Base-by-base conservation (phyloP, 345 rosid genomes). In the Eucalyptus tenuipes region DNA sequence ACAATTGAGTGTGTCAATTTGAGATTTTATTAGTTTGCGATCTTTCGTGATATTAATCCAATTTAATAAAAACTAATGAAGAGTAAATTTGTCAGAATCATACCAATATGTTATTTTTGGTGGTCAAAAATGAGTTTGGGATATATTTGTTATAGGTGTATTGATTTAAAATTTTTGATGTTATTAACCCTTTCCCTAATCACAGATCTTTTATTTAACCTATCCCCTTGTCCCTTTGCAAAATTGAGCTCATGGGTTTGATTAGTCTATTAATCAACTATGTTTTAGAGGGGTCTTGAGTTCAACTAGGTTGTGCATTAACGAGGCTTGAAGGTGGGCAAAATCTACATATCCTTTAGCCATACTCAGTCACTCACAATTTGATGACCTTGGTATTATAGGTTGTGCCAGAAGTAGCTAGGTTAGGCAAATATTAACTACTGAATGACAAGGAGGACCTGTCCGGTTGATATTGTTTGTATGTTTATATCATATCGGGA, bases 71-170 rank as follows among this genome's bases (percentile, higher is more conserved):
- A 55, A 10, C 1, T 55, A 55, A 55, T 55, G 0, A 25, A 10
- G 3, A 55, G 13, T 55, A 55, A 55, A 24, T 55, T 55, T 55
- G 27, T 55, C 0, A 0, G 1, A 24, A 55, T 6, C 1, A 6
- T 55, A 55, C 7, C 13, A 25, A 10, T 55, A 22, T 24, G 29
- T 22, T 13, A 55, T 55, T 55, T 55, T 55, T 55, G 29, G 6
- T 55, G 1, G 3, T 55, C 1, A 24, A 24, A 48, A 24, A 24
- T 55, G 27, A 55, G 1, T 24, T 22, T 55, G 6, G 3, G 29
- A 22, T 55, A 10, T 24, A 55, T 24, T 55, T 22, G 1, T 55
- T 55, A 55, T 0, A 4, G 0, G 1, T 55, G 29, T 55, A 24
- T 5, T 25, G 0, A 0, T 55, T 55, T 55, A 25, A 1, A 24